Evolutionary conservation across 441 rosid species (phyloP).

Genomic region (Arabidopsis hybrid): DNA sequence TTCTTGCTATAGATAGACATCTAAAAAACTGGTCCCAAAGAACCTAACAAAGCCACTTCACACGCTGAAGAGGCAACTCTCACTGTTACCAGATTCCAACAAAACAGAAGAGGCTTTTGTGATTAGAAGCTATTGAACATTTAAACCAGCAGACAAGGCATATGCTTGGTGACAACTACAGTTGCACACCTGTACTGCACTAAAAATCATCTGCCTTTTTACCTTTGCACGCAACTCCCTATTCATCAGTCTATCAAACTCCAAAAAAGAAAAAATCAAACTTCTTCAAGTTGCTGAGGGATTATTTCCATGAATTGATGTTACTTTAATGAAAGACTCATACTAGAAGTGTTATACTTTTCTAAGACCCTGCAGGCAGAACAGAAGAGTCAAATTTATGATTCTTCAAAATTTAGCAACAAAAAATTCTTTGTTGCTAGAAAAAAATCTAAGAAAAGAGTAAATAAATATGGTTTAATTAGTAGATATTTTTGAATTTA

Average conservation of each 20-base stretch:
- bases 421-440: background rate
- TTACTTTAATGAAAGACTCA: conserved; percentile 4
- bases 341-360: conserved; percentile 23
- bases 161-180: conserved; percentile 46
- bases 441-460: background rate
- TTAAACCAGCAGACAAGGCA: conserved; percentile 44
- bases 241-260: conserved; percentile 27
- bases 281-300: conserved; percentile 29
- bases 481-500: background rate
- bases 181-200: conserved; percentile 46
- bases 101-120: conserved; percentile 36
- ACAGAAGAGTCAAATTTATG: background rate
- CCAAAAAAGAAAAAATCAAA: background rate
- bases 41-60: conserved; percentile 46
- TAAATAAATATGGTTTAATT: background rate
- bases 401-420: background rate
- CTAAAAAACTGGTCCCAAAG: conserved; percentile 45
- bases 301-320: conserved; percentile 36
- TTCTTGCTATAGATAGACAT: conserved; percentile 42
- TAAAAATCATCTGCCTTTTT: conserved; percentile 29
- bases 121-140: conserved; percentile 29
- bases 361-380: conserved; percentile 13
- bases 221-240: conserved; percentile 46
- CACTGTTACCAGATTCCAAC: conserved; percentile 39
- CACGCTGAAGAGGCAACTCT: conserved; percentile 44